Base-by-base conservation (phyloP, 148 eudicot genomes). In the Amaranthus hypochondriacus region DNA sequence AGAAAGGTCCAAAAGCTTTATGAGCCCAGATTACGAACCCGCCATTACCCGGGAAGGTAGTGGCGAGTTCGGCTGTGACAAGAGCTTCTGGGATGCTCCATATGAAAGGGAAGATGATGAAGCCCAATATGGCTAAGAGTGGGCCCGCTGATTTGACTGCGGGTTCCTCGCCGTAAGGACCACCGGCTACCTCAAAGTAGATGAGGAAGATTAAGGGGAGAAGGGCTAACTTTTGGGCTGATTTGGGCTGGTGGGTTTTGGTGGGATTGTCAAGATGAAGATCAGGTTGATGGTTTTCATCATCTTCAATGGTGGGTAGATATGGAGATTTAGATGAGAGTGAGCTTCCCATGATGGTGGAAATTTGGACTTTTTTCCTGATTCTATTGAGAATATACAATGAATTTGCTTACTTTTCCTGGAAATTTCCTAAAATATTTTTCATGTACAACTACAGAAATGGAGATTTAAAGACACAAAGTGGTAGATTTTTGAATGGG, bases 51-150 rank as follows among this genome's bases (percentile, higher is more conserved):
- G 96, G 96, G 86, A 84, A 91, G 47, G 84, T 74, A 2, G 96
- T 91, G 77, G 93, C 86, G 5, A 91, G 78, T 52, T 91, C 93
- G 46, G 93, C 93, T 9, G 96, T 91, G 68, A 91, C 72, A 3
- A 89, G 83, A 63, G 96, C 96, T 78, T 91, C 96, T 0, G 93
- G 96, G 68, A 87, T 73, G 82, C 96, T 91, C 96, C 96, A 91
- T 52, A 91, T 67, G 9, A 91, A 70, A 13, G 96, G 93, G 84
- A 91, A 91, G 9, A 91, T 82, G 59, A 91, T 60, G 81, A 89
- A 91, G 0, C 96, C 96, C 10, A 89, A 87, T 28, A 91, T 57
- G 12, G 92, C 77, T 4, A 91, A 72, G 9, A 87, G 80, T n/a
- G 96, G 93, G 1, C 96, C 96, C 1, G 89, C 93, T 39, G 88